Conservation (phyloP, 2,329 filamentous ascomycete species). For the Aureobasidium musti region DNA sequence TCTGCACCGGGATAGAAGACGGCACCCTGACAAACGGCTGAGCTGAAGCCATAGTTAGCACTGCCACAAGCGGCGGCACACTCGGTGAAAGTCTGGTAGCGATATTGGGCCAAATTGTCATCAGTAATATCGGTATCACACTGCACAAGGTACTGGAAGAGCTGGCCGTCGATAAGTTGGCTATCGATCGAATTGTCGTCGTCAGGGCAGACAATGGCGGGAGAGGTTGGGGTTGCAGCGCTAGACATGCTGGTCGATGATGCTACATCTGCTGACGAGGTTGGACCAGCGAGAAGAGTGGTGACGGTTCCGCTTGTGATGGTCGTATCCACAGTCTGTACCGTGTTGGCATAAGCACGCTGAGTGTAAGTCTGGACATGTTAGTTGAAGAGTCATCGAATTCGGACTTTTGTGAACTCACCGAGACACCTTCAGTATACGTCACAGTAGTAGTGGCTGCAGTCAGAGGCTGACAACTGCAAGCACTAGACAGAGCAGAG, state of each 20-base stretch:
- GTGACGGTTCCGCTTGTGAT: conserved; percentile 30
- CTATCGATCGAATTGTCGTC: conserved; percentile 39
- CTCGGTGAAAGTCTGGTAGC: conserved; percentile 38
- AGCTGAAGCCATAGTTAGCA: conserved; percentile 37
- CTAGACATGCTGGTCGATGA: conserved; percentile 25
- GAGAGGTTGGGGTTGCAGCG: conserved; percentile 35
- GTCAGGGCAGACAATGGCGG: conserved; percentile 39
- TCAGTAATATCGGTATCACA: conserved; percentile 41
- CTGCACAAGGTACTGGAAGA: conserved; percentile 41
- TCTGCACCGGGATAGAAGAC: conserved; percentile 37
- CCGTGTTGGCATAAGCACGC: conserved; percentile 33
- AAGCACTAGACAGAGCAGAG: conserved; percentile 38
- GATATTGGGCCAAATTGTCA: conserved; percentile 34
- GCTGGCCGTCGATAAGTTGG: conserved; percentile 39
- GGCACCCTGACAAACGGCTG: conserved; percentile 39
- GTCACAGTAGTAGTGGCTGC: conserved; percentile 37
- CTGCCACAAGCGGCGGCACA: conserved; percentile 41
- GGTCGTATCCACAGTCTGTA: conserved; percentile 32
- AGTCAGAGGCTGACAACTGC: conserved; percentile 37
- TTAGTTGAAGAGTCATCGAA: not conserved
- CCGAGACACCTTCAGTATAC: conserved; percentile 35
- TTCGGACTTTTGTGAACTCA: conserved; percentile 25
- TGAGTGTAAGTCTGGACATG: conserved; percentile 27
- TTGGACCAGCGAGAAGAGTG: not conserved
- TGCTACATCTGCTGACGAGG: conserved; percentile 20